Percentiles rank a stretch among this genome's conserved stretches.
phyloP scores from a whole-genome alignment of 139 green algal species.

The Medakamo hakoo region DNA sequence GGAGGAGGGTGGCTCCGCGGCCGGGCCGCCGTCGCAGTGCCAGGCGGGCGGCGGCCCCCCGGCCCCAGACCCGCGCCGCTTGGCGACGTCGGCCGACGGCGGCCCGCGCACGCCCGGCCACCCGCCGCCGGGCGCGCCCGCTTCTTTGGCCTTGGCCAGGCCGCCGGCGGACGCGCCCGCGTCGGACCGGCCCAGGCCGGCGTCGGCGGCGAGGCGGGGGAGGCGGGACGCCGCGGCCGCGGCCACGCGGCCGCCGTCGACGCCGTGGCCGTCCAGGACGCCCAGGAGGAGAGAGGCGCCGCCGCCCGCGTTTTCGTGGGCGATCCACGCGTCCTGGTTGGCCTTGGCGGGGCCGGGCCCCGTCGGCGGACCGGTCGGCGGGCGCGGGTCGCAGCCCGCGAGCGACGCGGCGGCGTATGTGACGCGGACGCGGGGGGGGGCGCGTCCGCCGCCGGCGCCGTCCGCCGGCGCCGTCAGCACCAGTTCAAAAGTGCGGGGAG shows the following conservation, averaged over 20 bases:
- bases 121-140: too few species aligned
- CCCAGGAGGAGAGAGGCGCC: constrained; percentile 13
- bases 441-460: neutral
- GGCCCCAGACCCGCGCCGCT: neutral
- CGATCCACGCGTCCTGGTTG: constrained; percentile 22
- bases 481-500: neutral
- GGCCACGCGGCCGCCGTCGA: constrained; percentile 18
- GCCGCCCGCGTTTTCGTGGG: constrained; percentile 16
- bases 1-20: too few species aligned
- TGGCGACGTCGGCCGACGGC: neutral
- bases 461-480: neutral
- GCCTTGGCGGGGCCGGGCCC: neutral
- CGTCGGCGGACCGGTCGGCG: too few species aligned
- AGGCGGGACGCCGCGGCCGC: constrained; percentile 7
- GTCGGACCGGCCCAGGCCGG: neutral
- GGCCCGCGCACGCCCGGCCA: too few species aligned
- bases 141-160: neutral
- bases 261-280: constrained; percentile 36
- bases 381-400: neutral
- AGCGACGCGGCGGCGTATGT: neutral
- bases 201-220: constrained; percentile 8
- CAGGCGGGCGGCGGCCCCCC: neutral
- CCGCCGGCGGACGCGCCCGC: too few species aligned
- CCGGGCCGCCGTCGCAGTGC: too few species aligned
- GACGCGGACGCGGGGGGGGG: neutral